phyloP scores from a whole-genome alignment of 306 rosid genomes.

The Glycine soja region DNA sequence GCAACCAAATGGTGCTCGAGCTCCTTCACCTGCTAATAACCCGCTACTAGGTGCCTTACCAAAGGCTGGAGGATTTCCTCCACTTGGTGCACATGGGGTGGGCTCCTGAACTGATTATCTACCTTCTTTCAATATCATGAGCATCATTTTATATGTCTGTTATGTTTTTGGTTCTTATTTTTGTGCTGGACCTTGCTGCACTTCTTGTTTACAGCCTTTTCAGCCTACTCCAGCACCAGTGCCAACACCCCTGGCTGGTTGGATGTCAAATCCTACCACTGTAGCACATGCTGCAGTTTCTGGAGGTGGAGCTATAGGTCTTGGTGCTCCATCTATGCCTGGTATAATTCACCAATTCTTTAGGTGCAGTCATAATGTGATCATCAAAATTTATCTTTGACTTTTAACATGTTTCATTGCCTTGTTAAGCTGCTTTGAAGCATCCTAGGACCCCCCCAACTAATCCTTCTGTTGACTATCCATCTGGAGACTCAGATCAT shows the following conservation, averaged over 20 bases:
- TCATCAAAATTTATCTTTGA: constrained; percentile 27
- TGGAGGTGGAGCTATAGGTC: constrained; percentile 94
- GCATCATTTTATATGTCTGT: constrained; percentile 30
- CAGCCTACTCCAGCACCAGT: constrained; percentile 87
- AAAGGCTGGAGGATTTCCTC: constrained; percentile 96
- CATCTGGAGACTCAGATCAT: constrained; percentile 92
- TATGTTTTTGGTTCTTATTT: constrained; percentile 20
- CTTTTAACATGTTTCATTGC: constrained; percentile 44
- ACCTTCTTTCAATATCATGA: constrained; percentile 33
- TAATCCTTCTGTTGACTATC: constrained; percentile 89
- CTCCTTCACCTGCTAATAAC: constrained; percentile 95
- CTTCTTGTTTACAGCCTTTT: constrained; percentile 74
- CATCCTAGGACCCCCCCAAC: constrained; percentile 97
- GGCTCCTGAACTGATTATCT: constrained; percentile 44
- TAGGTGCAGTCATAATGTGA: constrained; percentile 1
- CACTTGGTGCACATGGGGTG: constrained; percentile 97
- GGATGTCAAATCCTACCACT: constrained; percentile 98
- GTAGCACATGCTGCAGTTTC: constrained; percentile 89
- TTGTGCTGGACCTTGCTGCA: constrained; percentile 22
- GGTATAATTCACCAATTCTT: constrained; percentile 56
- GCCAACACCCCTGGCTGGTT: constrained; percentile 92
- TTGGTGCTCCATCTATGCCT: constrained; percentile 93
- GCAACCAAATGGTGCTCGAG: constrained; percentile 96
- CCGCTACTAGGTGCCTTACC: constrained; percentile 91
- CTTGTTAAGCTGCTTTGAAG: constrained; percentile 82